Base-by-base conservation (phyloP, 2,329 filamentous ascomycete genomes). In the Aureobasidium sp. region DNA sequence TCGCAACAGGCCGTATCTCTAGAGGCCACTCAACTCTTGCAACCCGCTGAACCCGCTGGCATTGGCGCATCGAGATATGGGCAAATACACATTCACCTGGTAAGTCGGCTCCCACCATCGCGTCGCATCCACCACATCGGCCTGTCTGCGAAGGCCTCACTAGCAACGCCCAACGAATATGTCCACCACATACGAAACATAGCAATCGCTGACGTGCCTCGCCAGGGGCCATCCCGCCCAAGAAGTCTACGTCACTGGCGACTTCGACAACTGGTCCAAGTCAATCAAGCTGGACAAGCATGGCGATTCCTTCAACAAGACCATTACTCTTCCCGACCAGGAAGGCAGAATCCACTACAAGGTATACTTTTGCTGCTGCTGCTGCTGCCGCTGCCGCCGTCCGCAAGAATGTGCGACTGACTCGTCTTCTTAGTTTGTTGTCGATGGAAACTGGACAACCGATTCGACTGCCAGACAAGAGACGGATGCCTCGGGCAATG, bases 221-320 rank as follows among this genome's bases (percentile, higher is more conserved):
- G 58, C 61, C 72, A 96, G 91, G 91, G 82, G 85, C 67, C 84
- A 93, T 69, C 76, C 83, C 63, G 90, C 87, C 67, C 79, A 84
- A 61, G 86, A 94, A 68, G 91, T 97, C 69, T 91, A 86, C 71
- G 93, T 97, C 63, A 97, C 91, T 35, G 93, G 93, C 68, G 91
- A 88, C 58, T 97, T 97, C 68, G 91, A 97, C 73, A 80, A 88
- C 74, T 98, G 93, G 93, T 79, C 80, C 61, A 91, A 93, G 77
- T 89, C 83, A 54, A 81, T 91, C 69, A 81, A 86, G 74, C 79
- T 98, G 55, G 83, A 90, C 42, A 89, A 88, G 73, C 78, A 82
- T 35, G 86, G 79, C 66, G 76, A 82, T 44, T 68, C 70, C 62
- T 95, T 94, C 70, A 78, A 86, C 71, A 95, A 95, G 77, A 81